Percentiles rank a stretch among this genome's conserved stretches.
Conservation (phyloP, 306 rosid genomes). For the Senna siamea region DNA sequence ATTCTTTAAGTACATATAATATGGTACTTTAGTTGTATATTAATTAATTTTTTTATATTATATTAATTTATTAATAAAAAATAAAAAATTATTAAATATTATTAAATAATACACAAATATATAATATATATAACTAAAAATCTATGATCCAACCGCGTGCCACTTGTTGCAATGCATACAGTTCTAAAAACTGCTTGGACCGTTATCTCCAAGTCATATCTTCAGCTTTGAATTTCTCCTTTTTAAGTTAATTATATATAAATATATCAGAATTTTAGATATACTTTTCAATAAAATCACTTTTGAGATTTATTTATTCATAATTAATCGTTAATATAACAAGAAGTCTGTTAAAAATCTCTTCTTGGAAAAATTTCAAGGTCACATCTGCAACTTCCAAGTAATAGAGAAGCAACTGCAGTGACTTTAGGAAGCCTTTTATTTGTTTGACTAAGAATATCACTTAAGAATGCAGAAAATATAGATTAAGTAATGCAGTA, state of each 20-base stretch:
- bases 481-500: slow-evolving; percentile 1
- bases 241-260: neutral
- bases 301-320: neutral
- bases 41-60: no score
- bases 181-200: neutral
- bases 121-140: no score
- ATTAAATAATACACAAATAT: no score
- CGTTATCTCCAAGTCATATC: slow-evolving; percentile 18
- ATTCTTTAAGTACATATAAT: no score
- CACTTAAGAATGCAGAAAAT: slow-evolving; percentile 3
- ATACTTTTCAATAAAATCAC: neutral
- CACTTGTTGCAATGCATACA: no score
- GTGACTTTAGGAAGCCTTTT: neutral
- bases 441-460: slow-evolving; percentile 1
- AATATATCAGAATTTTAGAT: neutral
- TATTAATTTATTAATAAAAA: no score
- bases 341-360: no score
- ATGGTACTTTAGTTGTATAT: no score
- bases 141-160: no score
- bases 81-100: no score
- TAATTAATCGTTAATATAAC: neutral
- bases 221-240: neutral
- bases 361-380: neutral
- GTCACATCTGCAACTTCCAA: neutral
- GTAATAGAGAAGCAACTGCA: slow-evolving; percentile 11